Evolutionary conservation across 2,329 filamentous ascomycete species (phyloP).

Genomic region (Exophiala spinifera): DNA sequence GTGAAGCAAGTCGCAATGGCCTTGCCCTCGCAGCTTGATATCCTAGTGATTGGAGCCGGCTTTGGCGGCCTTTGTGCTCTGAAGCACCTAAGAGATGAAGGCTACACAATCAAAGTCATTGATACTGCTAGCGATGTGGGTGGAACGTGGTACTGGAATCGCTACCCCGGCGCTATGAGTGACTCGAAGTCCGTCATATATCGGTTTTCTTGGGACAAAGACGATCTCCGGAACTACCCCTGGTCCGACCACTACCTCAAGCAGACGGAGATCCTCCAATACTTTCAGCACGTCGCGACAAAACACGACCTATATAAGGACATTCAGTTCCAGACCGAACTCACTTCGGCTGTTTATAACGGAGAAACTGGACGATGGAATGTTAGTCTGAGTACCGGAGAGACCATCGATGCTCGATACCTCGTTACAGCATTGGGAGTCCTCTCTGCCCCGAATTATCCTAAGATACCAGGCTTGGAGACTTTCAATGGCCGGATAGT

Average conservation of each 20-base stretch:
- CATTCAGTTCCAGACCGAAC: slow-evolving; percentile 43
- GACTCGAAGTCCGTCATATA: slow-evolving; percentile 16
- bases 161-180: slow-evolving; percentile 44
- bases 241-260: slow-evolving; percentile 25
- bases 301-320: slow-evolving; percentile 45
- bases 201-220: slow-evolving; percentile 11
- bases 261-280: slow-evolving; percentile 40
- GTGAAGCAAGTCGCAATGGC: slow-evolving; percentile 3
- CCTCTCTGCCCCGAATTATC: slow-evolving; percentile 38
- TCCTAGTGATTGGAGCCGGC: slow-evolving; percentile 33
- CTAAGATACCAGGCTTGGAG: slow-evolving; percentile 37
- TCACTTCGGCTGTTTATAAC: slow-evolving; percentile 43
- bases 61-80: slow-evolving; percentile 51
- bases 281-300: slow-evolving; percentile 49
- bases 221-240: slow-evolving; percentile 18
- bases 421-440: slow-evolving; percentile 40
- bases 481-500: slow-evolving; percentile 39
- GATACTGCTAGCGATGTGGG: slow-evolving; percentile 50
- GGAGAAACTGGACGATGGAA: slow-evolving; percentile 40
- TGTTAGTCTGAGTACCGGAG: slow-evolving; percentile 40
- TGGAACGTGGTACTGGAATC: slow-evolving; percentile 45
- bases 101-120: slow-evolving; percentile 48
- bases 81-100: slow-evolving; percentile 50
- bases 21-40: slow-evolving; percentile 26
- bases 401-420: slow-evolving; percentile 37